Evolutionary conservation across 495 filamentous ascomycete species (phyloP).

Genomic region (Aspergillus panamensis): DNA sequence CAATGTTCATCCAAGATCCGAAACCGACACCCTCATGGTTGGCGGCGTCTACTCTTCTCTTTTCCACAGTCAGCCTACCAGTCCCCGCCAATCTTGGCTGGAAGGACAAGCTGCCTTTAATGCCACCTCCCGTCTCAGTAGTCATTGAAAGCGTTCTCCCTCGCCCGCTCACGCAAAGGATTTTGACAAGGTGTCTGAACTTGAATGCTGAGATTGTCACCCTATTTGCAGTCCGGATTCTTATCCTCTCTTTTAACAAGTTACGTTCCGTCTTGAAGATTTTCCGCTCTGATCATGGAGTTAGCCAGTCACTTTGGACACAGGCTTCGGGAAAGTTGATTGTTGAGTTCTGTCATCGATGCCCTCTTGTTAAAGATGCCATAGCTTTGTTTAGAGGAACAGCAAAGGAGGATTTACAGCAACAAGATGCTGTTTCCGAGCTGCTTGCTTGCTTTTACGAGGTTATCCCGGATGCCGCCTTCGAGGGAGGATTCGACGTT

Average conservation of each 20-base stretch:
- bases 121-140: slow-evolving; percentile 71
- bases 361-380: slow-evolving; percentile 74
- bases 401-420: slow-evolving; percentile 62
- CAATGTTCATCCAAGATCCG: slow-evolving; percentile 80
- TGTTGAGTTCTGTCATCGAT: slow-evolving; percentile 71
- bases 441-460: slow-evolving; percentile 78
- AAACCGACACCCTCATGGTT: slow-evolving; percentile 92
- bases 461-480: slow-evolving; percentile 71
- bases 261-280: slow-evolving; percentile 52
- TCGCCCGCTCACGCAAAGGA: slow-evolving; percentile 72
- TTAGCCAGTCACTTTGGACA: slow-evolving; percentile 54
- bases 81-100: slow-evolving; percentile 68
- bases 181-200: slow-evolving; percentile 71
- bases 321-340: slow-evolving; percentile 61
- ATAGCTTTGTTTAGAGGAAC: slow-evolving; percentile 65
- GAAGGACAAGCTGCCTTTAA: slow-evolving; percentile 43
- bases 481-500: slow-evolving; percentile 83
- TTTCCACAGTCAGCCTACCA: slow-evolving; percentile 69
- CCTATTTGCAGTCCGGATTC: slow-evolving; percentile 75
- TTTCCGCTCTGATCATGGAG: slow-evolving; percentile 38
- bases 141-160: slow-evolving; percentile 85
- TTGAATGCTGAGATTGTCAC: slow-evolving; percentile 70
- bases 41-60: slow-evolving; percentile 83
- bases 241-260: slow-evolving; percentile 77
- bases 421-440: slow-evolving; percentile 72